A percentile compares a stretch with the other conserved stretches of the same genome.
phyloP scores from a whole-genome alignment of 2,329 filamentous ascomycete genomes.

The Exophiala mesophila region DNA sequence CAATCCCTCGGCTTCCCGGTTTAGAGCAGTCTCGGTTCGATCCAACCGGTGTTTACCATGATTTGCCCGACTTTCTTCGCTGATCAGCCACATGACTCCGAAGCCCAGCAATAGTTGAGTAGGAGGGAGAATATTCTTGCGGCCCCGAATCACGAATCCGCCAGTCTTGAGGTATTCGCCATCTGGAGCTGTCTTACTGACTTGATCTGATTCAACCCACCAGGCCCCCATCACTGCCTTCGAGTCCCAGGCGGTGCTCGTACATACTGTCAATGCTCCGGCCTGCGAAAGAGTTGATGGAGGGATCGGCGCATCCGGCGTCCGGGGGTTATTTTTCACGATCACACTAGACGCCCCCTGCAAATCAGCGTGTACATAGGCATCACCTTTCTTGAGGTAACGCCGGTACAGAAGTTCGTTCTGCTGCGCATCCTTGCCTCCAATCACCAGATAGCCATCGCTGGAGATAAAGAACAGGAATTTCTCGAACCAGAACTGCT shows the following conservation, averaged over 20 bases:
- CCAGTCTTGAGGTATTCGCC: slow-evolving; percentile 78
- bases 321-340: slow-evolving; percentile 78
- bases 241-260: slow-evolving; percentile 88
- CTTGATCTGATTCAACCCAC: slow-evolving; percentile 89
- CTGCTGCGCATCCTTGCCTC: slow-evolving; percentile 81
- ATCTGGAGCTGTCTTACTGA: slow-evolving; percentile 74
- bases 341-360: slow-evolving; percentile 79
- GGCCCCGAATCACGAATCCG: slow-evolving; percentile 73
- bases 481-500: slow-evolving; percentile 93
- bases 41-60: slow-evolving; percentile 69
- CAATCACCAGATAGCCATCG: slow-evolving; percentile 88
- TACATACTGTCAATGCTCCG: slow-evolving; percentile 75
- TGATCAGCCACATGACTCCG: slow-evolving; percentile 80
- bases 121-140: slow-evolving; percentile 87
- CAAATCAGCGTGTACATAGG: slow-evolving; percentile 88
- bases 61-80: slow-evolving; percentile 75
- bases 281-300: slow-evolving; percentile 89
- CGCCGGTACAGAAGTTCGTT: slow-evolving; percentile 86
- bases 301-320: slow-evolving; percentile 78
- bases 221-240: slow-evolving; percentile 94
- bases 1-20: slow-evolving; percentile 25
- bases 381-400: slow-evolving; percentile 80
- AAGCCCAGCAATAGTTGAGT: slow-evolving; percentile 84
- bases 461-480: slow-evolving; percentile 94
- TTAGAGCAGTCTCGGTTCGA: slow-evolving; percentile 24